A percentile compares a stretch with the other conserved stretches of the same genome.
phyloP scores from a whole-genome alignment of 1,284 basidiomycete genomes.

The Limonomyces culmigenus region DNA sequence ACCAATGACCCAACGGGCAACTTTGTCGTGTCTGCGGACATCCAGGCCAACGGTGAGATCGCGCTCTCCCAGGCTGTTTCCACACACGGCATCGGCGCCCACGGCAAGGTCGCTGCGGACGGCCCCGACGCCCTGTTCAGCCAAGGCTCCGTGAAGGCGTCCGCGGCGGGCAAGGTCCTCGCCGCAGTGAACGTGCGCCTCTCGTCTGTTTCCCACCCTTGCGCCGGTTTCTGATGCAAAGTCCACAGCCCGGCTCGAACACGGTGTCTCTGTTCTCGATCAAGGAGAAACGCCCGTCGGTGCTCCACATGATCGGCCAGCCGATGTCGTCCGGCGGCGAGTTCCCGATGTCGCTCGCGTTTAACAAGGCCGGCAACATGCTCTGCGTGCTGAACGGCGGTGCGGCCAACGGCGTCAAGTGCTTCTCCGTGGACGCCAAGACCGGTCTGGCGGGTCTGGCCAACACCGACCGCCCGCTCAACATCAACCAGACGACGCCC shows the following conservation, averaged over 20 bases:
- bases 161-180: constrained; percentile 20
- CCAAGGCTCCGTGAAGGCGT: constrained; percentile 27
- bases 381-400: constrained; percentile 31
- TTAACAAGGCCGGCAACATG: constrained; percentile 20
- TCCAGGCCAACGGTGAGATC: constrained; percentile 4
- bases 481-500: constrained; percentile 27
- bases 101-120: constrained; percentile 16
- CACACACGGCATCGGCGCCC: constrained; percentile 22
- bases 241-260: constrained; percentile 24
- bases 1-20: constrained; percentile 5
- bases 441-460: constrained; percentile 20
- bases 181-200: constrained; percentile 25
- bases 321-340: constrained; percentile 26
- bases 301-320: constrained; percentile 19
- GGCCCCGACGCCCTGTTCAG: constrained; percentile 29
- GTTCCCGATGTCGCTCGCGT: constrained; percentile 29
- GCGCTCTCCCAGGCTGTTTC: constrained; percentile 16
- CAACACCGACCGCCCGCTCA: constrained; percentile 23
- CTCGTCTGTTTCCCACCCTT: not conserved
- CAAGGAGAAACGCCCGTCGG: constrained; percentile 21
- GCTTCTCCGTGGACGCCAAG: constrained; percentile 23
- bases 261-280: constrained; percentile 28
- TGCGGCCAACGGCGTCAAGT: constrained; percentile 28
- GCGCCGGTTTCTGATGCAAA: not conserved
- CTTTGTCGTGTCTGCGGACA: constrained; percentile 6